Evolutionary conservation across 2,329 filamentous ascomycete species (phyloP).

Genomic region (Penicillium expansum): DNA sequence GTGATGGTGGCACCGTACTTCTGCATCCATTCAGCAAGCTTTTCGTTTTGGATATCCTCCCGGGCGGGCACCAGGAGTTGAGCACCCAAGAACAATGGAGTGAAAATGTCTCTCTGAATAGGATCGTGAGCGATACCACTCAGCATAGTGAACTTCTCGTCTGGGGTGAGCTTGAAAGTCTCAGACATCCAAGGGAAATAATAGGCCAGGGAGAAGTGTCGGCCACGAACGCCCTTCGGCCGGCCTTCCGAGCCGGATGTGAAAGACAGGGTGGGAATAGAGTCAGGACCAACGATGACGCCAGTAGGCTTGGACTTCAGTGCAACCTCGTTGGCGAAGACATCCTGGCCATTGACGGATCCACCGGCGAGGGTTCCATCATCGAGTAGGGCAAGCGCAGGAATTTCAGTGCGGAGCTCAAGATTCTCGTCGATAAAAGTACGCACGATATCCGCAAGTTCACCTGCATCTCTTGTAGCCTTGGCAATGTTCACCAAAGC

Average conservation of each 20-base stretch:
- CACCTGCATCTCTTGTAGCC: constrained; percentile 66
- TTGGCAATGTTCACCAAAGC: constrained; percentile 71
- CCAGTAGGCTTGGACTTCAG: constrained; percentile 60
- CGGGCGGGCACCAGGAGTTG: constrained; percentile 73
- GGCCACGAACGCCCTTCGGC: constrained; percentile 82
- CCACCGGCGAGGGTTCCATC: constrained; percentile 73
- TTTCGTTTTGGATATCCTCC: constrained; percentile 84
- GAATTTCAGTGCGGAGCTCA: constrained; percentile 69
- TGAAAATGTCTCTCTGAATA: constrained; percentile 73
- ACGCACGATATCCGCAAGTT: constrained; percentile 58
- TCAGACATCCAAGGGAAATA: constrained; percentile 95
- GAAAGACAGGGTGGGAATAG: constrained; percentile 70
- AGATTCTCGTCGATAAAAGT: constrained; percentile 72
- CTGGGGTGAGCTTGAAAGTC: constrained; percentile 68
- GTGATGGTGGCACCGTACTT: constrained; percentile 72
- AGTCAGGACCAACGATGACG: constrained; percentile 82
- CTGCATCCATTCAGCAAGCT: constrained; percentile 82
- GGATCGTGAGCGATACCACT: constrained; percentile 73
- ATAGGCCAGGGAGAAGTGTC: constrained; percentile 79
- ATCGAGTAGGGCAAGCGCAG: constrained; percentile 67
- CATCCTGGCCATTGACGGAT: constrained; percentile 61
- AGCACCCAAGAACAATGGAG: constrained; percentile 80
- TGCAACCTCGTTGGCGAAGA: constrained; percentile 56
- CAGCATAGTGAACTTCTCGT: constrained; percentile 77
- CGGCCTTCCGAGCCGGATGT: constrained; percentile 71